These are phyloP conservation scores for Leptosphaerulina australis DNA, from an alignment of 2,329 filamentous ascomycete species.

Conservation along the genomic window DNA sequence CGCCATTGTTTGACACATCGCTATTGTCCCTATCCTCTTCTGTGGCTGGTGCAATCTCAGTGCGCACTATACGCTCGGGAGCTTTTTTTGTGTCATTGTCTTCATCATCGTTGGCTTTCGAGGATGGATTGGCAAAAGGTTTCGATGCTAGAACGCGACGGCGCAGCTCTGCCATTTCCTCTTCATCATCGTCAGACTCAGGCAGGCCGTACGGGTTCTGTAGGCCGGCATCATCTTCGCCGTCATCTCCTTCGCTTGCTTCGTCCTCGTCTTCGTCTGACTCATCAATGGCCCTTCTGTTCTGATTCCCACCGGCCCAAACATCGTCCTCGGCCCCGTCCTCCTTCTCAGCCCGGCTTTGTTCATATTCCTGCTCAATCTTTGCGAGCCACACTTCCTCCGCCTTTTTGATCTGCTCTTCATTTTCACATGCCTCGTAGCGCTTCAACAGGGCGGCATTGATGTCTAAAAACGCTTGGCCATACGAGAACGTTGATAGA, in stretches of 20 bases:
- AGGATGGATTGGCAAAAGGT: slow-evolving; percentile 72
- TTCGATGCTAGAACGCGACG: slow-evolving; percentile 90
- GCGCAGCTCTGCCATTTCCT: slow-evolving; percentile 90
- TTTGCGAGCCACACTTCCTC: slow-evolving; percentile 88
- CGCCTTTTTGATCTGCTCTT: slow-evolving; percentile 80
- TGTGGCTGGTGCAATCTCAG: slow-evolving; percentile 49
- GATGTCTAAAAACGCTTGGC: slow-evolving; percentile 86
- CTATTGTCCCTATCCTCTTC: slow-evolving; percentile 68
- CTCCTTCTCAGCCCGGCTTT: slow-evolving; percentile 71
- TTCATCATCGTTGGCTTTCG: slow-evolving; percentile 28
- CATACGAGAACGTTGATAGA: slow-evolving; percentile 85
- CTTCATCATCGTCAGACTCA: slow-evolving; percentile 76
- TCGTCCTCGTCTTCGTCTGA: slow-evolving; percentile 58
- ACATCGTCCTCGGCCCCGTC: slow-evolving; percentile 68
- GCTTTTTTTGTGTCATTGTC: slow-evolving; percentile 56
- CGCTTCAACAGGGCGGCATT: slow-evolving; percentile 80
- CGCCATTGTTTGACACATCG: slow-evolving; percentile 67
- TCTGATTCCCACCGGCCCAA: slow-evolving; percentile 91
- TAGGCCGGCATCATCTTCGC: slow-evolving; percentile 55
- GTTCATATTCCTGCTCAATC: slow-evolving; percentile 86
- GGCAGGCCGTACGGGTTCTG: slow-evolving; percentile 77
- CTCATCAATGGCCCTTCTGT: slow-evolving; percentile 61
- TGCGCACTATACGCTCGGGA: slow-evolving; percentile 67
- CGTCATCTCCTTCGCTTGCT: slow-evolving; percentile 51
- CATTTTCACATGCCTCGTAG: slow-evolving; percentile 83